A percentile compares a stretch with the other conserved stretches of the same genome.
phyloP scores from a whole-genome alignment of 768 basidiomycete species.

The Podaxis pistillaris region DNA sequence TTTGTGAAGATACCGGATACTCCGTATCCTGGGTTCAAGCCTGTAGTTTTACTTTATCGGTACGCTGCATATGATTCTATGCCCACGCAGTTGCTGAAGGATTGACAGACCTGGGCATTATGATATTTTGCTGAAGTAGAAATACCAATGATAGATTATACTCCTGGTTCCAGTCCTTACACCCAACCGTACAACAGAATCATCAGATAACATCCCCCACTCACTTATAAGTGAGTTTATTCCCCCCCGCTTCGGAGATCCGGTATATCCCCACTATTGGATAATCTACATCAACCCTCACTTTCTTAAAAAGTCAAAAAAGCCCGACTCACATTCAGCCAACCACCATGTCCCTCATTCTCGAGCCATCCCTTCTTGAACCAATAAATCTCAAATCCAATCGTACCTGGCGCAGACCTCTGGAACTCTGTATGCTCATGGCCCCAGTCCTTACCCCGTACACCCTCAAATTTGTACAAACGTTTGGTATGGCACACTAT shows the following conservation, averaged over 20 bases:
- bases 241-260: slow-evolving; percentile 1
- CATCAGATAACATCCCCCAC: too few species aligned
- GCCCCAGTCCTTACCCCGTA: slow-evolving; percentile 12
- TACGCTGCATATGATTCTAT: slow-evolving; percentile 23
- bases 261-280: slow-evolving; percentile 19
- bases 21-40: slow-evolving; percentile 39
- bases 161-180: background rate
- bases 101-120: slow-evolving; percentile 78
- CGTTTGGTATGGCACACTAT: slow-evolving; percentile 14
- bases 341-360: slow-evolving; percentile 22
- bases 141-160: background rate
- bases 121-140: slow-evolving; percentile 54
- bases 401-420: background rate
- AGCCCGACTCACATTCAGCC: slow-evolving; percentile 21
- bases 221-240: background rate
- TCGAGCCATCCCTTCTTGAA: slow-evolving; percentile 20
- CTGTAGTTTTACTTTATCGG: slow-evolving; percentile 76
- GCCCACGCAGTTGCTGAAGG: background rate
- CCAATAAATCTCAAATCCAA: slow-evolving; percentile 24
- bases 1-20: slow-evolving; percentile 65
- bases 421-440: slow-evolving; percentile 8
- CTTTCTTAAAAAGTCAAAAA: background rate
- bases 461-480: slow-evolving; percentile 9
- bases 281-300: background rate
- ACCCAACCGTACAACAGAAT: background rate